phyloP scores from a whole-genome alignment of 2,329 filamentous ascomycete genomes.

The Diplodia seriata region DNA sequence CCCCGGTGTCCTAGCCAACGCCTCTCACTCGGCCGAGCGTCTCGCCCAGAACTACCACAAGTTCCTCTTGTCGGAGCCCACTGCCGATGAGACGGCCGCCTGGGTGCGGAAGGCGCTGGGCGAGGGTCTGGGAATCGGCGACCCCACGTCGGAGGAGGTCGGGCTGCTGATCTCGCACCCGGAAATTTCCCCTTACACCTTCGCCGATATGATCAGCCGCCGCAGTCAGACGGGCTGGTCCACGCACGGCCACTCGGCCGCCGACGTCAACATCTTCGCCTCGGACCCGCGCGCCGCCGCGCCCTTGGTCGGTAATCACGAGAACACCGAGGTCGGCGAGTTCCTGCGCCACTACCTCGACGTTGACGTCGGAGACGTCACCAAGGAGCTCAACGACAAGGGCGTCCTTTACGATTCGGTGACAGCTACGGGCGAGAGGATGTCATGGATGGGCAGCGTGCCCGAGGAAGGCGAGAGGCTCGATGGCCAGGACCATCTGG shows the following conservation, averaged over 20 bases:
- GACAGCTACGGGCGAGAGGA: constrained; percentile 40
- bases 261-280: constrained; percentile 96
- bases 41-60: constrained; percentile 68
- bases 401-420: constrained; percentile 43
- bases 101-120: constrained; percentile 76
- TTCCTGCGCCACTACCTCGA: constrained; percentile 82
- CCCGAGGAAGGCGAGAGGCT: constrained; percentile 52
- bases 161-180: constrained; percentile 67
- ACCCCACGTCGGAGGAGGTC: constrained; percentile 76
- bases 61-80: constrained; percentile 57
- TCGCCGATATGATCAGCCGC: constrained; percentile 86
- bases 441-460: constrained; percentile 53
- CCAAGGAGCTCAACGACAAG: constrained; percentile 73
- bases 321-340: constrained; percentile 89
- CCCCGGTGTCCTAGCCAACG: constrained; percentile 79
- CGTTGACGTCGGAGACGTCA: constrained; percentile 80
- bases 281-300: constrained; percentile 70
- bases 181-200: constrained; percentile 63
- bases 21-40: constrained; percentile 75
- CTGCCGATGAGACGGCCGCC: constrained; percentile 45
- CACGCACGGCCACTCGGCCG: constrained; percentile 78
- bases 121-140: constrained; percentile 75
- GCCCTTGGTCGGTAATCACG: constrained; percentile 80
- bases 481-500: constrained; percentile 54
- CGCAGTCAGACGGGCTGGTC: constrained; percentile 92